Evolutionary conservation across 306 rosid species (phyloP).

Genomic region (Phaseolus lunatus): DNA sequence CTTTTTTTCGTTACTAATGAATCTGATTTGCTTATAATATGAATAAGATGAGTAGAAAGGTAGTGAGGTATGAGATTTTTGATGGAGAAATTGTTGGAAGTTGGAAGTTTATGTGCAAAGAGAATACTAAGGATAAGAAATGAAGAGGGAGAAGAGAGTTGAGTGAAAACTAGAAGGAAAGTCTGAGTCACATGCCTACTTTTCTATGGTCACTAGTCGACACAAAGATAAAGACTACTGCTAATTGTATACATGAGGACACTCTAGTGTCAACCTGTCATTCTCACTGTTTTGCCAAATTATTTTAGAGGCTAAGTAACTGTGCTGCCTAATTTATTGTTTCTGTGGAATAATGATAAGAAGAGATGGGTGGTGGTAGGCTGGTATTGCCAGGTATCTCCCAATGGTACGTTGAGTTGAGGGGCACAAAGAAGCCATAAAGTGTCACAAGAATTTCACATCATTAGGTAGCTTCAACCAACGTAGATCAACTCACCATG

Average conservation of each 20-base stretch:
- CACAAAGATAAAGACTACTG: neutral
- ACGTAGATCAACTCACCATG: neutral
- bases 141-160: neutral
- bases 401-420: neutral
- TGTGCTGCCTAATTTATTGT: slow-evolving; percentile 17
- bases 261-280: slow-evolving; percentile 25
- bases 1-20: neutral
- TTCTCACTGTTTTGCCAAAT: slow-evolving; percentile 39
- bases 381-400: too few species aligned
- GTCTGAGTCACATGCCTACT: slow-evolving; percentile 29
- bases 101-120: neutral
- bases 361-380: neutral
- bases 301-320: neutral
- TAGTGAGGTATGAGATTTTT: neutral
- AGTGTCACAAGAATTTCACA: slow-evolving; percentile 43
- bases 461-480: slow-evolving; percentile 30
- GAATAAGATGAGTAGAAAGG: neutral
- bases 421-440: neutral
- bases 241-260: neutral
- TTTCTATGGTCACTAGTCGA: slow-evolving; percentile 4
- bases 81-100: neutral
- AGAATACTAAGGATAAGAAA: slow-evolving; percentile 3
- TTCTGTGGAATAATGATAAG: neutral
- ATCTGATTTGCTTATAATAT: slow-evolving; percentile 23
- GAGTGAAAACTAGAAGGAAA: neutral